A percentile compares a stretch with the other conserved stretches of the same genome.
These are phyloP conservation scores for Cladosporium colombiae DNA, from an alignment of 2,329 filamentous ascomycete genomes.

Conservation along the genomic window DNA sequence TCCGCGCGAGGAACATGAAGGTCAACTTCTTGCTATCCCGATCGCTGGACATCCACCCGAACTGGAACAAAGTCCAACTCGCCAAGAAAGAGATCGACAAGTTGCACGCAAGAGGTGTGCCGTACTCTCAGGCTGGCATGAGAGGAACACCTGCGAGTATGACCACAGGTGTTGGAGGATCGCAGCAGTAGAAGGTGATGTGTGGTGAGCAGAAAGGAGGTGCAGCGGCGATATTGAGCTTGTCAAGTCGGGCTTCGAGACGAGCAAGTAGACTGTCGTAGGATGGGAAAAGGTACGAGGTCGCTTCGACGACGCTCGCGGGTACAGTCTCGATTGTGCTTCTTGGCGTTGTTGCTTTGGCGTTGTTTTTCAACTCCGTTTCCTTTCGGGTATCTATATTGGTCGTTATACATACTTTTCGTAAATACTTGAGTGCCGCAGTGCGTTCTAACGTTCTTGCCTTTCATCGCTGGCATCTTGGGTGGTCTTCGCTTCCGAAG, in stretches of 20 bases:
- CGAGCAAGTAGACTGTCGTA: background rate
- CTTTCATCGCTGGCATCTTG: background rate
- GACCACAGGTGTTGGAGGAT: slow-evolving; percentile 4
- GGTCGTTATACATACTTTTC: background rate
- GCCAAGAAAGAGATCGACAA: slow-evolving; percentile 43
- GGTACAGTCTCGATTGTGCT: background rate
- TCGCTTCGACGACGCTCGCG: background rate
- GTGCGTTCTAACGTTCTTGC: no score
- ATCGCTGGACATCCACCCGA: slow-evolving; percentile 39
- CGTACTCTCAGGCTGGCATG: slow-evolving; percentile 28
- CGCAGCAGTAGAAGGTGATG: background rate
- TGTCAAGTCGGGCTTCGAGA: no score
- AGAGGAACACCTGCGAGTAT: slow-evolving; percentile 9
- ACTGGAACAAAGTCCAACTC: slow-evolving; percentile 47
- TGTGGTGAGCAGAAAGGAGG: no score
- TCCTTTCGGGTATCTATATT: background rate
- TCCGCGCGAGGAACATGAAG: slow-evolving; percentile 56
- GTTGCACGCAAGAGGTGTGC: slow-evolving; percentile 34
- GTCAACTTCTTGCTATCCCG: slow-evolving; percentile 45
- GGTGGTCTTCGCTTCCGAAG: no score
- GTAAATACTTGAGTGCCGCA: no score
- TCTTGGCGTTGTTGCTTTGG: background rate
- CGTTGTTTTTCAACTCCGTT: background rate
- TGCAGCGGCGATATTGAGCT: no score
- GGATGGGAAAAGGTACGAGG: background rate